Base-by-base conservation (phyloP, 2,329 filamentous ascomycete genomes). In the Alternaria consortialis region DNA sequence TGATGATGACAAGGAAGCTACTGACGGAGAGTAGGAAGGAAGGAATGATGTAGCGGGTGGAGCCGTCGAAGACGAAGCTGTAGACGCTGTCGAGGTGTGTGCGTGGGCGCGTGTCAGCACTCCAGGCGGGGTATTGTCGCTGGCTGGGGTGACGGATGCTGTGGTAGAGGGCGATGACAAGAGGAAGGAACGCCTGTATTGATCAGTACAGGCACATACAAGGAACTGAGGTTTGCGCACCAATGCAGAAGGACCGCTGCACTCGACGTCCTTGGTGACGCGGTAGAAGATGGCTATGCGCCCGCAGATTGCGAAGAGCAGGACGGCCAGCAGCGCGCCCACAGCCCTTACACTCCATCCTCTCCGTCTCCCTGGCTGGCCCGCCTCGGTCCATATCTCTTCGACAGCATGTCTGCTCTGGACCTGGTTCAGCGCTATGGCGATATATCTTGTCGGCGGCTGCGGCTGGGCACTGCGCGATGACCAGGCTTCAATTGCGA, bases 31-130 rank as follows among this genome's bases (percentile, higher is more conserved):
- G 70, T 59, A 77, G 57, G 17, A 71, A 37, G 12, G 73, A 65
- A 17, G 74, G 73, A n/a, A 75, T 52, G 25, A 77, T 71, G 63
- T 76, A 76, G 58, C 75, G 73, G 9, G 75, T 74, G 15, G 71
- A 66, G 55, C 66, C 64, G 52, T 72, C 64, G 46, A 74, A 70
- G 56, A 70, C 50, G 57, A 75, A 74, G 61, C 65, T 60, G 50
- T 69, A 59, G 47, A 74, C 58, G 60, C 66, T 65, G 47, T 77
- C 73, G 58, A 72, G 68, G 11, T 62, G 58, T 48, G 67, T 63
- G 32, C 58, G 65, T 25, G 71, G 62, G 42, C 67, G 66, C 52
- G 63, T 56, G 64, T 71, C 67, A 58, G 69, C 63, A 54, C 62
- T 72, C 74, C 72, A 75, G 63, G 67, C 73, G 62, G 71, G 72